Base-by-base conservation (phyloP, 331 rosid species). In the Ulmus americana region DNA sequence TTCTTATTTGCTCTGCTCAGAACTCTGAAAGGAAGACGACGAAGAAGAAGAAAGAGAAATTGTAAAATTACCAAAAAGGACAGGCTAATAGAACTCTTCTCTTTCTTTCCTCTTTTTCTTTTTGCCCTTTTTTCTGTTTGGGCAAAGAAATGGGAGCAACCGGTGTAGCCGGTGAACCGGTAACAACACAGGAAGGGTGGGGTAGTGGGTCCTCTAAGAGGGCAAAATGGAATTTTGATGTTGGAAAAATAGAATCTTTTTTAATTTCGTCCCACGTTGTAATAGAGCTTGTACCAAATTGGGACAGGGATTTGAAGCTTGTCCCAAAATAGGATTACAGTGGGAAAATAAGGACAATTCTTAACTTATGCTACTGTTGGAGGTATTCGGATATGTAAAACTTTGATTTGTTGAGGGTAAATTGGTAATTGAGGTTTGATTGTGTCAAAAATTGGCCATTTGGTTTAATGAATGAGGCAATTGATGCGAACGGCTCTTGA, bases 41-140 rank as follows among this genome's bases (percentile, higher is more conserved):
- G 81, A 86, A 64, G 84, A 79, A 64, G 84, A 79, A 42, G 59
- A 72, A 9, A 70, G 73, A 65, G 58, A 48, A 50, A 20, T 3
- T 0, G 0, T 0, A 67, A 59, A 58, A 64, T 65, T 35, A 46
- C 66, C 7, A 44, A 47, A 74, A 20, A 16, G 52, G 65, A 41
- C 61, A 28, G 43, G 7, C 15, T 15, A 20, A 20, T 15, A 55
- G 42, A 10, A 3, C 13, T 50, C 20, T 42, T 2, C 3, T 35
- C 13, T 1, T 1, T 28, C 20, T 35, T 45, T 42, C 44, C 39
- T 7, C 1, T 51, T 49, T 50, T 6, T 43, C 6, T 0, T 0
- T 12, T 40, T 51, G 2, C 22, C 22, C 22, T 20, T 20, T 20
- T 20, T 28, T 28, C 35, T 4, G 4, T 5, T 4, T 11, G 15